These are phyloP conservation scores for Colletotrichum euphorbiae DNA, from an alignment of 2,329 filamentous ascomycete genomes.

Conservation along the genomic window DNA sequence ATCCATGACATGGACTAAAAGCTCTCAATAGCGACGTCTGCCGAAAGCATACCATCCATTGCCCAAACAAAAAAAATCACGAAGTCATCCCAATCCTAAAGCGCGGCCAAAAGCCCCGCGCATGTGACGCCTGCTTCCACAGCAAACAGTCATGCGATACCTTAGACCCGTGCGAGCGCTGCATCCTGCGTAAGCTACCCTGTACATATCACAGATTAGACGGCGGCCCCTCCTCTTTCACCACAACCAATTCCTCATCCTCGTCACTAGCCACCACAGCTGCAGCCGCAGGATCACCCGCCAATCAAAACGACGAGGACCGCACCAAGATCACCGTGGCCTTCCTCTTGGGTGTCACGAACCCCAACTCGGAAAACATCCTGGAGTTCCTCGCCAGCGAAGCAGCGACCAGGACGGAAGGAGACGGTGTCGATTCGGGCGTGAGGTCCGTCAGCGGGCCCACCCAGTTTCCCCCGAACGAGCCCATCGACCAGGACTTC, in stretches of 20 bases:
- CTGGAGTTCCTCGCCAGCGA: constrained; percentile 41
- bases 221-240: neutral
- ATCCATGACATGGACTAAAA: neutral
- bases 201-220: constrained; percentile 42
- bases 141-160: constrained; percentile 47
- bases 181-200: constrained; percentile 39
- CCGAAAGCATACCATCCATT: constrained; percentile 44
- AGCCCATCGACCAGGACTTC: constrained; percentile 29
- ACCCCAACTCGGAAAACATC: constrained; percentile 44
- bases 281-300: neutral
- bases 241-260: neutral
- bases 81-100: constrained; percentile 41
- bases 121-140: constrained; percentile 47
- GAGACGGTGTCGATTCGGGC: constrained; percentile 22
- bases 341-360: constrained; percentile 45
- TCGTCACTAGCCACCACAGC: neutral
- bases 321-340: constrained; percentile 42
- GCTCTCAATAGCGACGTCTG: constrained; percentile 42
- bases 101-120: constrained; percentile 45
- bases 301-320: constrained; percentile 24
- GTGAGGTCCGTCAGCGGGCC: neutral
- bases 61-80: constrained; percentile 37
- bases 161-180: constrained; percentile 43
- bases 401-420: constrained; percentile 28
- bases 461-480: neutral